Evolutionary conservation across 805 yeast species (phyloP), one percentile per base, ranked within the genome.

Genomic region (Suhomyces sp.): DNA sequence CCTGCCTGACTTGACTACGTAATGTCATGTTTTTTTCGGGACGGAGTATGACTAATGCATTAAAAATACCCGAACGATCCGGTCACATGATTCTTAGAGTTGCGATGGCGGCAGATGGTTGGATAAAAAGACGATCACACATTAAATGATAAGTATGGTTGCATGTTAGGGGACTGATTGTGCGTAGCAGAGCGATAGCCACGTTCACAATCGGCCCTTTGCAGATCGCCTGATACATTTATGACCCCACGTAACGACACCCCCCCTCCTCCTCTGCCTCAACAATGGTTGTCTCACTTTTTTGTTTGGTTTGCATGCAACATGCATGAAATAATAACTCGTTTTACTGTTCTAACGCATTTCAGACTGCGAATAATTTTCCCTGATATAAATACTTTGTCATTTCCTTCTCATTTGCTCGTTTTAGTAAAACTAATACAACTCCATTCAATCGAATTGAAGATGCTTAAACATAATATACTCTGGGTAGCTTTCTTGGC

Each of bases 21-120:
- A 33, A 33, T 33, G 36, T 33, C 36, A 33, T 33, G 17, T 33
- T 33, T 33, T 29, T 29, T 33, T n/a, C 17, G 36, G 17, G 36
- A 33, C 17, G 36, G 36, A 33, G 36, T 33, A 31, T 13, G 36
- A 33, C 36, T 33, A 33, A 33, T 6, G 36, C 5, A 19, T n/a
- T n/a, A 8, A 19, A 45, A 15, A 1, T 33, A 49, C 35, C 58
- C 58, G 58, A 50, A 19, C 26, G 40, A 53, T 53, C 58, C 58
- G 56, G 48, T 55, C 58, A 55, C 58, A 46, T 55, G 58, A 53
- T 46, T 44, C 5, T 8, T 10, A 7, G 15, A 38, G 22, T 38
- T 38, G 42, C 23, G 42, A 38, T 38, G 42, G 17, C 13, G 42
- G 12, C n/a, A 8, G 24, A 38, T 24, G 42, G 42, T 19, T 38